Percentiles rank a stretch among this genome's conserved stretches.
phyloP scores from a whole-genome alignment of 371 early-diverging fungal genomes.

The Gilbertella persicaria region DNA sequence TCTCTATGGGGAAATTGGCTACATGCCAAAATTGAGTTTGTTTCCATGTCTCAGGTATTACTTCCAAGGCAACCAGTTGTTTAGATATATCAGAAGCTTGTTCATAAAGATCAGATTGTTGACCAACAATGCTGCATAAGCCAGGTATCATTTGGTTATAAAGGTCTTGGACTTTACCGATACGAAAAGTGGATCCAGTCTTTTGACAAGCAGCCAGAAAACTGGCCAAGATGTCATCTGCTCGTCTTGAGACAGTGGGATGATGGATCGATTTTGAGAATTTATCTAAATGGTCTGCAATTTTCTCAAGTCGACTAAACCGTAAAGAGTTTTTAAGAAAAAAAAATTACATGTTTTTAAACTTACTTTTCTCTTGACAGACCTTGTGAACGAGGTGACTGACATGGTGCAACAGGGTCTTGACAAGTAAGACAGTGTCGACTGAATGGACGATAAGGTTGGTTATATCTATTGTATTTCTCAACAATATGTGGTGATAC shows the following conservation, averaged over 20 bases:
- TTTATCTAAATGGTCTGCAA: slow-evolving; percentile 10
- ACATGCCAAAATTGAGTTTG: slow-evolving; percentile 72
- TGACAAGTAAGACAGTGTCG: slow-evolving; percentile 58
- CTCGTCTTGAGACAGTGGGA: not conserved
- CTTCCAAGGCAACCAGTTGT: slow-evolving; percentile 55
- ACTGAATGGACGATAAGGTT: slow-evolving; percentile 63
- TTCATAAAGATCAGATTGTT: slow-evolving; percentile 17
- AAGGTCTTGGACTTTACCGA: slow-evolving; percentile 38
- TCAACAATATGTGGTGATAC: slow-evolving; percentile 41
- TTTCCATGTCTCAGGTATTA: slow-evolving; percentile 68
- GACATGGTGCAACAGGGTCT: slow-evolving; percentile 43
- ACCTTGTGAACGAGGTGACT: slow-evolving; percentile 31
- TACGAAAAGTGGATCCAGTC: slow-evolving; percentile 25
- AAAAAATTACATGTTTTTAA: not conserved
- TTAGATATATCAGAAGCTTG: slow-evolving; percentile 36
- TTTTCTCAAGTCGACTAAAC: slow-evolving; percentile 18
- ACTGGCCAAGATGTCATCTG: slow-evolving; percentile 3
- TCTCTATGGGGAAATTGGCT: slow-evolving; percentile 54
- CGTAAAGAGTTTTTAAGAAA: not conserved
- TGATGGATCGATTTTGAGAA: slow-evolving; percentile 8
- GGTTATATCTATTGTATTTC: slow-evolving; percentile 63
- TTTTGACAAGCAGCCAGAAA: slow-evolving; percentile 30
- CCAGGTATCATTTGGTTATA: slow-evolving; percentile 37
- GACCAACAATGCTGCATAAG: slow-evolving; percentile 17
- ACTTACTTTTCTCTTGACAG: slow-evolving; percentile 32